Evolutionary conservation across 352 stramenopile genomes (phyloP).

Genomic region (Phytopythium mirpurense): DNA sequence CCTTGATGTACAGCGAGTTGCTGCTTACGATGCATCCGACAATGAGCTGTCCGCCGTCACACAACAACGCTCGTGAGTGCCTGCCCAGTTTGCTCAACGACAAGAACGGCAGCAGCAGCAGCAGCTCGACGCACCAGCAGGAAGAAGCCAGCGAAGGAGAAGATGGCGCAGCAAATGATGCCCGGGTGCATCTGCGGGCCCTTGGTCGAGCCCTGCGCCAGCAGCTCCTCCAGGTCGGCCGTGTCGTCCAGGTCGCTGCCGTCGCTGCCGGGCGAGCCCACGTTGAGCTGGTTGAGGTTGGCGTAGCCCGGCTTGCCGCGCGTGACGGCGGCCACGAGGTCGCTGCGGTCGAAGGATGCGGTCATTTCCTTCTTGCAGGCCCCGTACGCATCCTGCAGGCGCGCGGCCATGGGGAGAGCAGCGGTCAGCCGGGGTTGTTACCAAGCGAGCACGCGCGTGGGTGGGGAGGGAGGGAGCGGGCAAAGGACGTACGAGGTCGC

Average conservation of each 20-base stretch:
- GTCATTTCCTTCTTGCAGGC: conserved; percentile 78
- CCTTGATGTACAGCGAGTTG: conserved; percentile 86
- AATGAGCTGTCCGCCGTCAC: conserved; percentile 43
- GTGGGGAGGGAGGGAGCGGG: background rate
- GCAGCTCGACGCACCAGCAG: conserved; percentile 38
- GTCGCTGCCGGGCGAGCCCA: conserved; percentile 69
- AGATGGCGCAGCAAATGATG: conserved; percentile 75
- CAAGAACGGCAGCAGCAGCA: background rate
- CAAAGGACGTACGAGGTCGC: conserved; percentile 7
- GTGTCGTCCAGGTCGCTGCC: conserved; percentile 78
- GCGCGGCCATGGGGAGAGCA: conserved; percentile 15
- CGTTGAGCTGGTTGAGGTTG: conserved; percentile 79
- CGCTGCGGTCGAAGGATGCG: conserved; percentile 55
- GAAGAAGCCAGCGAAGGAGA: conserved; percentile 68
- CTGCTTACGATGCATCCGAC: conserved; percentile 81
- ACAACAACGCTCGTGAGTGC: conserved; percentile 5
- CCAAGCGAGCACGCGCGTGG: too few relatives aligned
- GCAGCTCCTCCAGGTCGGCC: conserved; percentile 71
- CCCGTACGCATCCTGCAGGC: conserved; percentile 76
- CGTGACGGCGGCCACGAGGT: conserved; percentile 65
- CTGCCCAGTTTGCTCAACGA: too few relatives aligned
- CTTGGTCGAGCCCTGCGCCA: conserved; percentile 65
- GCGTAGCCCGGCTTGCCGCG: conserved; percentile 72
- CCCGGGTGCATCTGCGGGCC: conserved; percentile 67
- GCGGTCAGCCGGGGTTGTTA: background rate